phyloP scores from a whole-genome alignment of 2,329 filamentous ascomycete species.

The Colletotrichum falcatum region DNA sequence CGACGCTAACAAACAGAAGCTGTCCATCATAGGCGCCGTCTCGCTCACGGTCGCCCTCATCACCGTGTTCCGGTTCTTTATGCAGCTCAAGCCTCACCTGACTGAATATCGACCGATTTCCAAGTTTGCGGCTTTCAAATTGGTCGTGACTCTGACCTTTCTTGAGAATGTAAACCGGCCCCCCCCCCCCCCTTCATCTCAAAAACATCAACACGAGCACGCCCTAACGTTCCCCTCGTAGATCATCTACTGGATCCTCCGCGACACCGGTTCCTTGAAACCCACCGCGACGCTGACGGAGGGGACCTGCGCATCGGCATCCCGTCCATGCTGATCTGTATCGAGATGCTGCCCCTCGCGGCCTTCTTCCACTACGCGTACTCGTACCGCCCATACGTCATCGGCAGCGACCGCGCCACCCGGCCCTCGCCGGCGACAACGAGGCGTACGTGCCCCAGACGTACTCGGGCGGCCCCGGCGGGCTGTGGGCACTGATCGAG shows the following conservation, averaged over 20 bases:
- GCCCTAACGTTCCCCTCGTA: conserved; percentile 1
- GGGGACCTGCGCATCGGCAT: conserved; percentile 44
- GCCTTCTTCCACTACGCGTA: conserved; percentile 45
- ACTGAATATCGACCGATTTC: conserved; percentile 43
- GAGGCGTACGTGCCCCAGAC: conserved; percentile 38
- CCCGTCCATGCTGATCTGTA: conserved; percentile 43
- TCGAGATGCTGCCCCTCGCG: conserved; percentile 46
- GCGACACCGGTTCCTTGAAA: conserved; percentile 40
- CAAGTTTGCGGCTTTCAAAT: conserved; percentile 46
- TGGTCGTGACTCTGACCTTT: conserved; percentile 45
- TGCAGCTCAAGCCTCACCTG: conserved; percentile 41
- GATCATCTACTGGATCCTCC: conserved; percentile 46
- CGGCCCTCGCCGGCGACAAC: conserved; percentile 31
- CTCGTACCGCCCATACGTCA: conserved; percentile 43
- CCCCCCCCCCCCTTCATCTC: no score
- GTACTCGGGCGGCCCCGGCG: conserved; percentile 44
- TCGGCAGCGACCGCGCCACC: conserved; percentile 29
- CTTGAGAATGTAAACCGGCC: conserved; percentile 37
- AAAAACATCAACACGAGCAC: accelerated
- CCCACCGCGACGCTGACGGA: conserved; percentile 43
- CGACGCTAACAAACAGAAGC: conserved; percentile 13
- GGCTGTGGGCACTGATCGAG: conserved; percentile 38
- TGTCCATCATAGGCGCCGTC: conserved; percentile 46
- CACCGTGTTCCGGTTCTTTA: conserved; percentile 44
- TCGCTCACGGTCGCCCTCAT: conserved; percentile 45